Evolutionary conservation across 352 stramenopile genomes (phyloP).

Genomic region (Blastocystis sp.): DNA sequence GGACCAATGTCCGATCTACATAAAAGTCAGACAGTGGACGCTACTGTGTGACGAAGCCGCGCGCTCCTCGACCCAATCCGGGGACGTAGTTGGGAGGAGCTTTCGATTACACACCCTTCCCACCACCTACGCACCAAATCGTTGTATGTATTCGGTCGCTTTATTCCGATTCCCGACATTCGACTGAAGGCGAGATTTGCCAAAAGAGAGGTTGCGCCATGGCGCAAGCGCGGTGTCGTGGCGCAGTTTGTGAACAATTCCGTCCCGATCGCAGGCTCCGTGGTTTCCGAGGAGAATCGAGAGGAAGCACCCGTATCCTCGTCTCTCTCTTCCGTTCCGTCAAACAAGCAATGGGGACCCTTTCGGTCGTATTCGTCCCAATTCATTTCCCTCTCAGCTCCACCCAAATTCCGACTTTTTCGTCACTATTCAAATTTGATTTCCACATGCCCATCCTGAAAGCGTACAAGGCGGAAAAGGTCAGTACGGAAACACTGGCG

Average conservation of each 20-base stretch:
- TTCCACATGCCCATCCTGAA: constrained; percentile 10
- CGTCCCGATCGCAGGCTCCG: too few relatives aligned
- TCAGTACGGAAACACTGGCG: constrained; percentile 24
- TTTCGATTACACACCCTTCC: neutral
- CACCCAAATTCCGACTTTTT: constrained; percentile 39
- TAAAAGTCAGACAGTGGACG: neutral
- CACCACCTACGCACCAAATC: neutral
- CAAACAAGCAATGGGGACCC: too few relatives aligned
- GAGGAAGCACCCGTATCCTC: too few relatives aligned
- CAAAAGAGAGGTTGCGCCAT: too few relatives aligned
- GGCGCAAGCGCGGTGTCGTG: too few relatives aligned
- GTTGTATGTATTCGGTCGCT: neutral
- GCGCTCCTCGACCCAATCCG: constrained; percentile 81
- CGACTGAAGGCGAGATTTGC: too few relatives aligned
- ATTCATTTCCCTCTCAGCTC: too few relatives aligned
- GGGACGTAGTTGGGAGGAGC: constrained; percentile 86
- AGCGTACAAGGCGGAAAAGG: constrained; percentile 36
- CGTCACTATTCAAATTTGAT: constrained; percentile 20
- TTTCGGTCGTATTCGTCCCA: too few relatives aligned
- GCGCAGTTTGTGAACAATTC: too few relatives aligned
- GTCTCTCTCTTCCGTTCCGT: too few relatives aligned
- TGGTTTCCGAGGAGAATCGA: neutral
- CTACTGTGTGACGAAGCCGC: constrained; percentile 84
- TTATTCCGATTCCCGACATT: constrained; percentile 8
- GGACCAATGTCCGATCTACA: constrained; percentile 82